phyloP scores from a whole-genome alignment of 2,329 filamentous ascomycete species.

The Fusarium pseudograminearum region DNA sequence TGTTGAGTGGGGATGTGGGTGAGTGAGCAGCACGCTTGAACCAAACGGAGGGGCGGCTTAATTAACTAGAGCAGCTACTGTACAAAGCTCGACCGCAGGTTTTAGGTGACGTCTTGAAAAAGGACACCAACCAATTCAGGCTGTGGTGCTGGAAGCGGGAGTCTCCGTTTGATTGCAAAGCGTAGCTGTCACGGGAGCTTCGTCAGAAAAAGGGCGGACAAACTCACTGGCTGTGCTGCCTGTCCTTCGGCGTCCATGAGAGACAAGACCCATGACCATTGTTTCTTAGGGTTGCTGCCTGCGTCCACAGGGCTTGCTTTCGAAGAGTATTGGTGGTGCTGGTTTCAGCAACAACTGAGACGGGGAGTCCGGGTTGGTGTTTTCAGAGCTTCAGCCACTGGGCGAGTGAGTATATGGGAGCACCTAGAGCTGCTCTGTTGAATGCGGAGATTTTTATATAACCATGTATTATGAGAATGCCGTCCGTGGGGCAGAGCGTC shows the following conservation, averaged over 20 bases:
- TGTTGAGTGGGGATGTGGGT: conserved; percentile 45
- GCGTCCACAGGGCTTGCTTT: conserved; percentile 6
- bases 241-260: conserved; percentile 50
- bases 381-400: conserved; percentile 7
- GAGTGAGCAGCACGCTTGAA: conserved; percentile 36
- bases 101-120: conserved; percentile 22
- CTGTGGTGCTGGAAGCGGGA: background rate
- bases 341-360: background rate
- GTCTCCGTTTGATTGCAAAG: conserved; percentile 9
- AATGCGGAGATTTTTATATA: conserved; percentile 24
- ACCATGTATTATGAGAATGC: conserved; percentile 23
- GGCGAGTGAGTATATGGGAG: background rate
- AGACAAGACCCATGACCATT: conserved; percentile 53
- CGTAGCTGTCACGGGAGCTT: conserved; percentile 10
- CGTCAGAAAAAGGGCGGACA: conserved; percentile 23
- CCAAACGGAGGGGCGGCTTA: conserved; percentile 35
- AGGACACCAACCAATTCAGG: conserved; percentile 15
- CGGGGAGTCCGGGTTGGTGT: conserved; percentile 1
- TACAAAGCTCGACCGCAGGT: conserved; percentile 21
- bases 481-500: conserved; percentile 19
- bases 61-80: conserved; percentile 35
- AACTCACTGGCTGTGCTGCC: conserved; percentile 47
- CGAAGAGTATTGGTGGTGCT: conserved; percentile 2
- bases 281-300: conserved; percentile 28
- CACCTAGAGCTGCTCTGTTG: conserved; percentile 34